Base-by-base conservation (phyloP, 2,329 filamentous ascomycete species). In the Epichloe typhina region DNA sequence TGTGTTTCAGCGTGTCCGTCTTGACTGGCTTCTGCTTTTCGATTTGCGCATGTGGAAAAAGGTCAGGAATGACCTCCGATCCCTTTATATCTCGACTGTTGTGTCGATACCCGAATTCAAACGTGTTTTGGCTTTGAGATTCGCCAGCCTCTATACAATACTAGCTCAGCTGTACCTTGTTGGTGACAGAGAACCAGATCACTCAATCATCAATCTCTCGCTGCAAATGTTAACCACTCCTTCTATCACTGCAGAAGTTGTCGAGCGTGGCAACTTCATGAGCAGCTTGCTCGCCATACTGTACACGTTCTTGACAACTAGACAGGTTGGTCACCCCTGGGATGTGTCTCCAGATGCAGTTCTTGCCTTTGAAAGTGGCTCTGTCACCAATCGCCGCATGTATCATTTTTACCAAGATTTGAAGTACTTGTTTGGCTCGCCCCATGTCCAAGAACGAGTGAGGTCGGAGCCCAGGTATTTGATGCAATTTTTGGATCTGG, bases 321-420 rank as follows among this genome's bases (percentile, higher is more conserved):
- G 94, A 48, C 93, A 98, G 72, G 93, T 98, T 39, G 90, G 90
- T 1, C 90, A 95, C 64, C 91, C 93, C 0, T 86, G 87, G 70
- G 86, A 95, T 57, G 85, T 97, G 41, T 84, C 88, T 51, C 84
- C 88, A 0, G 84, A 83, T 58, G 91, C 89, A 2, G 89, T 89
- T 1, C 74, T 98, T 46, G 88, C 89, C 0, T 95, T 97, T 60
- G 93, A 98, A 64, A 86, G 88, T 36, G 93, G 93, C 1, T 93
- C 91, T 1, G 88, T 97, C 15, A 95, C 90, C 0, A 98, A 98
- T 64, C 77, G 93, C 46, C 82, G 93, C 36, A 89, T 98, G 76
- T 96, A 96, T 62, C 93, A 97, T 66, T 98, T 98, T 72, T 98
- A 97, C 69, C 78, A 90, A 53, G 93, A 98, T 64, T 74, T 97